Conservation (phyloP, 805 yeast species). For the Yarrowia porcina region DNA sequence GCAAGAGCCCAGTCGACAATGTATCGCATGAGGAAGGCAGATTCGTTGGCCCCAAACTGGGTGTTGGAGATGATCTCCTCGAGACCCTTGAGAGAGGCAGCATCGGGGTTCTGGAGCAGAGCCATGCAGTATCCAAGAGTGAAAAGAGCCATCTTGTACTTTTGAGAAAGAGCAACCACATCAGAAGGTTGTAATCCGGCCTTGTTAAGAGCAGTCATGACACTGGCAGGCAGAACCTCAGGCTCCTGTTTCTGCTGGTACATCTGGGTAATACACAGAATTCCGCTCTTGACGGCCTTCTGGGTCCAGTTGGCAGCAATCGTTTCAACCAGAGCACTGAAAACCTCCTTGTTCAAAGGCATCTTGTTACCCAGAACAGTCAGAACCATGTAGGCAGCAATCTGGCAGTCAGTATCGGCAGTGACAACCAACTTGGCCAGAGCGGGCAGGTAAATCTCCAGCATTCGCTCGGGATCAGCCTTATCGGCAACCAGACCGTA, state of each 20-base stretch:
- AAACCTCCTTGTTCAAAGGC: constrained; percentile 54
- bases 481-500: constrained; percentile 47
- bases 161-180: constrained; percentile 33
- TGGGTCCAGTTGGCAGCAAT: constrained; percentile 48
- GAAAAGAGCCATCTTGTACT: constrained; percentile 41
- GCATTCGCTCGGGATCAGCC: constrained; percentile 36
- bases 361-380: constrained; percentile 74
- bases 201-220: constrained; percentile 29
- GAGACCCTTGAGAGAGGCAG: constrained; percentile 16
- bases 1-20: constrained; percentile 47
- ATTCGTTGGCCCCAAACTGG: constrained; percentile 21
- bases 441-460: constrained; percentile 38
- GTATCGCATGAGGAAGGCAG: constrained; percentile 31
- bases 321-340: constrained; percentile 60
- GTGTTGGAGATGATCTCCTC: constrained; percentile 16
- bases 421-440: constrained; percentile 36
- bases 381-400: constrained; percentile 78
- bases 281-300: constrained; percentile 35
- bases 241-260: constrained; percentile 31
- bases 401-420: constrained; percentile 55
- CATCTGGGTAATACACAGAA: constrained; percentile 39
- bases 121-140: constrained; percentile 19
- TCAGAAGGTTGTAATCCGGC: constrained; percentile 32
- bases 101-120: constrained; percentile 12
- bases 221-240: constrained; percentile 8